Base-by-base conservation (phyloP, 2,329 filamentous ascomycete species). In the Cadophora gregata region DNA sequence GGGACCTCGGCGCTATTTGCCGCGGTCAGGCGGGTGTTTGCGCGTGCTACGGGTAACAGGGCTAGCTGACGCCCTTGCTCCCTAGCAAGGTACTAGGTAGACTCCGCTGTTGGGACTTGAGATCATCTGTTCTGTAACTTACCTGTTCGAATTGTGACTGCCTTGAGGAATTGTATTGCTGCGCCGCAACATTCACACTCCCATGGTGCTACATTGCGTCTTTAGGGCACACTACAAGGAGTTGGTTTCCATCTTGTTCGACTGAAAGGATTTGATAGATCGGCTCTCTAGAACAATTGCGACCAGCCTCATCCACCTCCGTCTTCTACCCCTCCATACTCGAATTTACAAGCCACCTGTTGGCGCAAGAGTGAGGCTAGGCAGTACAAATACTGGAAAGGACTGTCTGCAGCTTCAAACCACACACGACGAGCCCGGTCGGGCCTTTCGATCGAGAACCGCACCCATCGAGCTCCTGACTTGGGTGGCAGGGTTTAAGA, bases 11-110 rank as follows among this genome's bases (percentile, higher is more conserved):
- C n/a, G n/a, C n/a, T n/a, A n/a, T 53, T 31, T 58, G 55, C 55
- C 55, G 55, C 31, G 55, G 31, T 58, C 55, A 58, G 55, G 53
- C 53, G 29, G 55, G 55, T 33, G 31, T 14, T n/a, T 31, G 27
- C 50, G 50, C 50, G 25, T 53, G 50, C 50, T 29, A 53, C n/a
- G n/a, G n/a, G n/a, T n/a, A n/a, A n/a, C 50, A 53, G 50, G 31
- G 31, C 55, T 53, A 53, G 25, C 50, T 53, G 50, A 31, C 50
- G 50, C 25, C 50, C 50, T 53, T 53, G 48, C 19, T 25, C 50
- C 25, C 50, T 53, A 31, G 50, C 25, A 31, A 53, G 50, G 50
- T 53, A 53, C 50, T n/a, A n/a, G n/a, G n/a, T 14, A 47, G 6
- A 47, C 5, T 3, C 14, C 27, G n/a, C 16, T n/a, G 50, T 14